These are phyloP conservation scores for Tetradesmus lagerheimii DNA, from an alignment of 139 green algal genomes.

Conservation along the genomic window DNA sequence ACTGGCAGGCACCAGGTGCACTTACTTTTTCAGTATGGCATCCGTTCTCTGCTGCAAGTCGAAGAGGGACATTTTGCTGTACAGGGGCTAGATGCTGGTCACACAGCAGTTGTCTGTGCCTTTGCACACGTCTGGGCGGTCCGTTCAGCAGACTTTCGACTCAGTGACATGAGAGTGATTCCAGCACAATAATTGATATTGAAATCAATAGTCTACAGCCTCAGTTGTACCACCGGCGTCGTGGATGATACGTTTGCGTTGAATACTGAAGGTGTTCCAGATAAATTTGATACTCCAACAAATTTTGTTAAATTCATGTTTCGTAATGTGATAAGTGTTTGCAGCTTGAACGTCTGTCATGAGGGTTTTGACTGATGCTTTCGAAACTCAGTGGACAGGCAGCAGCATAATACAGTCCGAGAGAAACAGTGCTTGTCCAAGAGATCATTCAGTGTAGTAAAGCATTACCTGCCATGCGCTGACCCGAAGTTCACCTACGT, in stretches of 20 bases:
- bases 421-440: too few relatives aligned
- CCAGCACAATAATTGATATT: neutral
- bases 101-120: neutral
- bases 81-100: neutral
- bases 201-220: too few relatives aligned
- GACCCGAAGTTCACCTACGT: neutral
- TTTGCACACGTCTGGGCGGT: neutral
- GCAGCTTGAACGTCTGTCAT: neutral
- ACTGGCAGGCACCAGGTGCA: neutral
- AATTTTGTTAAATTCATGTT: too few relatives aligned
- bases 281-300: too few relatives aligned
- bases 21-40: conserved; percentile 65
- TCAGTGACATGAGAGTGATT: neutral
- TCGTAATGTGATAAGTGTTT: too few relatives aligned
- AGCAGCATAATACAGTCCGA: neutral
- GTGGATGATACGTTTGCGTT: neutral
- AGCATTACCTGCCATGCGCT: neutral
- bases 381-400: neutral
- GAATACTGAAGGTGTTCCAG: neutral
- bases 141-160: neutral
- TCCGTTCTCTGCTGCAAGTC: conserved; percentile 60
- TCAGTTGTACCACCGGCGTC: neutral
- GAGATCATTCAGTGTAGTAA: too few relatives aligned
- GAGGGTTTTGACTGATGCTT: neutral
- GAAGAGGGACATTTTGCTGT: conserved; percentile 54